phyloP scores from a whole-genome alignment of 768 basidiomycete genomes.

The Dictyophora rubrovolvata region DNA sequence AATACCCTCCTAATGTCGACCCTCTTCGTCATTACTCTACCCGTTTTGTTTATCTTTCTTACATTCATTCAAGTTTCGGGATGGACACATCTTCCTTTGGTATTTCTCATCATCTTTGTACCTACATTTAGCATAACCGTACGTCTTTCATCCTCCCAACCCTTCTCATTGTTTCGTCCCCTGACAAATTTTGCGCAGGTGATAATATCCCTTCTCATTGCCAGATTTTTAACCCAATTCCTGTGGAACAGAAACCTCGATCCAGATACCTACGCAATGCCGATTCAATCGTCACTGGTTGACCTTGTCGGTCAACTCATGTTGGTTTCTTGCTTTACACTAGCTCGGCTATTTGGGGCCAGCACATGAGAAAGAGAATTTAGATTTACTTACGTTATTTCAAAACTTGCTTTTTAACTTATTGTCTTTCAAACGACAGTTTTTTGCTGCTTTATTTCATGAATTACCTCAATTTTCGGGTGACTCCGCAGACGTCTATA shows the following conservation, averaged over 20 bases:
- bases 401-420: background rate
- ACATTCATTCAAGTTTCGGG: conserved; percentile 50
- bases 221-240: conserved; percentile 55
- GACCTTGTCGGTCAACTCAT: conserved; percentile 77
- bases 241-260: conserved; percentile 73
- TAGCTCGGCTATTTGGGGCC: conserved; percentile 40
- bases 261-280: conserved; percentile 90
- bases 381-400: background rate
- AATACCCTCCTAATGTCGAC: conserved; percentile 26
- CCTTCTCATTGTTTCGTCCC: background rate
- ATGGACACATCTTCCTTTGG: conserved; percentile 65
- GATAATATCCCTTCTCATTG: conserved; percentile 55
- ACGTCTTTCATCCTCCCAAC: conserved; percentile 25
- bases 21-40: conserved; percentile 67
- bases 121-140: conserved; percentile 71
- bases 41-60: conserved; percentile 71
- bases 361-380: conserved; percentile 16
- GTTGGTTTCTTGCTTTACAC: conserved; percentile 65
- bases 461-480: too few relatives aligned
- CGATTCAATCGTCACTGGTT: conserved; percentile 82
- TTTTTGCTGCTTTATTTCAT: too few relatives aligned
- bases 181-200: conserved; percentile 37
- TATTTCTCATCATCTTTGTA: conserved; percentile 60
- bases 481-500: too few relatives aligned
- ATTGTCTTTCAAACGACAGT: background rate